Conservation (phyloP, 2,329 filamentous ascomycete genomes). For the Dactylellina haptotyla region DNA sequence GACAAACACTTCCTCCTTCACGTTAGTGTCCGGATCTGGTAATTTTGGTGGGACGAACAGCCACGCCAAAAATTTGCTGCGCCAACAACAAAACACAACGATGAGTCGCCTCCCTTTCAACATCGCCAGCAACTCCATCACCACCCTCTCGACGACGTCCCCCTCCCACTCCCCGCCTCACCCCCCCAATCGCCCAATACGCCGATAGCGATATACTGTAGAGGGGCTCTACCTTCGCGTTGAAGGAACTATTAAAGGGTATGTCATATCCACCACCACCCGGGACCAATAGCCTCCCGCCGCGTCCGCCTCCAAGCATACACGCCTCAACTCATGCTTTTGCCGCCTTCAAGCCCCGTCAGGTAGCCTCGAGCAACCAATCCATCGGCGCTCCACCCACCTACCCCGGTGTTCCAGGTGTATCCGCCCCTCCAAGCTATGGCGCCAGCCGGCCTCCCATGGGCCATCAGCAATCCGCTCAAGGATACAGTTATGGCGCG, state of each 20-base stretch:
- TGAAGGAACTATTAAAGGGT: conserved; percentile 39
- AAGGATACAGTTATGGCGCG: conserved; percentile 33
- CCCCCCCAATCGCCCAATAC: background rate
- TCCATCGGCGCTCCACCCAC: conserved; percentile 60
- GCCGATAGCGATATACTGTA: background rate
- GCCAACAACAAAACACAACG: conserved; percentile 1
- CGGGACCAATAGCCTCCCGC: conserved; percentile 69
- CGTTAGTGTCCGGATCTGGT: conserved; percentile 5
- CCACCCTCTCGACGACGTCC: background rate
- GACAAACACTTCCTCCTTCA: conserved; percentile 13
- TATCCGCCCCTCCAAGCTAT: conserved; percentile 59
- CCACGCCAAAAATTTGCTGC: background rate
- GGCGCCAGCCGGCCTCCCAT: conserved; percentile 19
- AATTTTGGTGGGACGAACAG: background rate
- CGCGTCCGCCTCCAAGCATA: conserved; percentile 75
- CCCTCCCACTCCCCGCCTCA: background rate
- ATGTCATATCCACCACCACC: conserved; percentile 90
- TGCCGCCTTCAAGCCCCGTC: conserved; percentile 70
- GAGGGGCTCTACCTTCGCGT: conserved; percentile 2
- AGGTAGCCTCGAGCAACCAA: conserved; percentile 63
- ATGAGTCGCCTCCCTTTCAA: conserved; percentile 45
- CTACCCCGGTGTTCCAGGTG: conserved; percentile 58
- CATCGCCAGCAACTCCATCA: conserved; percentile 17
- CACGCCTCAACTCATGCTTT: conserved; percentile 71
- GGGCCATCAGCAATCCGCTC: conserved; percentile 9